Conservation (phyloP, 1,284 basidiomycete genomes). For the Papiliotrema nemorosa region DNA sequence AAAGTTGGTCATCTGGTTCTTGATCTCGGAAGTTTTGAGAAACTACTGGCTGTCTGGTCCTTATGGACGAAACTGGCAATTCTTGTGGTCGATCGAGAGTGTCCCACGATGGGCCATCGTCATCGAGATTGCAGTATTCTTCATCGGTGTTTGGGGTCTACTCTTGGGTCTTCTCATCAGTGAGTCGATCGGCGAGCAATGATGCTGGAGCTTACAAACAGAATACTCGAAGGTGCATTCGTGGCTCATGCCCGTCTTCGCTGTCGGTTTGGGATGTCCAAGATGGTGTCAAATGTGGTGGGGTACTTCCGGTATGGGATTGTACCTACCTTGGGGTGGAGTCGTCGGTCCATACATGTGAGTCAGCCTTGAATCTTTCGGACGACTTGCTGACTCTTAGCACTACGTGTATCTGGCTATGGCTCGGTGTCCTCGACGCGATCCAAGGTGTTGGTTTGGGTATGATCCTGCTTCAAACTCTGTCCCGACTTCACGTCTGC, state of each 20-base stretch:
- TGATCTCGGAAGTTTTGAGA: slow-evolving; percentile 78
- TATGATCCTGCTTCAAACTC: slow-evolving; percentile 87
- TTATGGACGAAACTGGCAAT: slow-evolving; percentile 87
- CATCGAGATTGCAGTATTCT: slow-evolving; percentile 75
- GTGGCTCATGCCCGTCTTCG: slow-evolving; percentile 88
- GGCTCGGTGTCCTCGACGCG: slow-evolving; percentile 88
- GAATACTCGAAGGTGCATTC: slow-evolving; percentile 86
- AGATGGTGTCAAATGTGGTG: slow-evolving; percentile 76
- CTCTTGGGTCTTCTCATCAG: slow-evolving; percentile 69
- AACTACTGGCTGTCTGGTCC: slow-evolving; percentile 86
- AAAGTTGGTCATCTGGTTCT: slow-evolving; percentile 88
- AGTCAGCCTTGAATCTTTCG: slow-evolving; percentile 10
- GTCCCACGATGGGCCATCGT: slow-evolving; percentile 79
- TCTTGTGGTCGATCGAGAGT: slow-evolving; percentile 73
- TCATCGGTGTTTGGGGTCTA: slow-evolving; percentile 75
- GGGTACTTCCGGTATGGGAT: slow-evolving; percentile 50
- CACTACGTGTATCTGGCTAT: slow-evolving; percentile 81
- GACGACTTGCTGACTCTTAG: slow-evolving; percentile 14
- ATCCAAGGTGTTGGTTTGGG: slow-evolving; percentile 89
- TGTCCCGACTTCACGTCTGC: slow-evolving; percentile 87
- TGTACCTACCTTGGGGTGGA: slow-evolving; percentile 90
- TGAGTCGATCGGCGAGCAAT: slow-evolving; percentile 18
- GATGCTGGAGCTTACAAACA: slow-evolving; percentile 8
- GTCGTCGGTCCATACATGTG: slow-evolving; percentile 71
- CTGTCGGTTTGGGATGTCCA: slow-evolving; percentile 84